A percentile compares a stretch with the other conserved stretches of the same genome.
Conservation (phyloP, 371 early-diverging fungal genomes). For the Mortierella sp. region DNA sequence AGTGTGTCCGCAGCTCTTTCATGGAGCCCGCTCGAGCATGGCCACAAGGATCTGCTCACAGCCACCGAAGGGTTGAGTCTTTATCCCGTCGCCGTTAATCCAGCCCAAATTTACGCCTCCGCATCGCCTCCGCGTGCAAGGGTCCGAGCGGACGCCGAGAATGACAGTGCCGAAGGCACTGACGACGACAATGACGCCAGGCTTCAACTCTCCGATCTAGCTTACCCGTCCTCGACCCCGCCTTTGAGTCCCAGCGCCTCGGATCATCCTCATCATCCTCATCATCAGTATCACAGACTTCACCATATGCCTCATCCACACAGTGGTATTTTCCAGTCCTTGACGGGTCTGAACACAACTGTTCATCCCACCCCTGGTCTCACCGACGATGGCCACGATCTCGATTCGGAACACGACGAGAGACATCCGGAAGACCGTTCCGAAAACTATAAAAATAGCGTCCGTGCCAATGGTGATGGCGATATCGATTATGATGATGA, state of each 20-base stretch:
- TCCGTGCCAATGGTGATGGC: too few species aligned
- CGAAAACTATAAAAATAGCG: neutral
- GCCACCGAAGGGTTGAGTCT: neutral
- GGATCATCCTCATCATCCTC: too few species aligned
- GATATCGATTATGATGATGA: too few species aligned
- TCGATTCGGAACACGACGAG: neutral
- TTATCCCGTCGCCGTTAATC: neutral
- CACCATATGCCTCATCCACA: neutral
- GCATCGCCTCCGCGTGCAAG: neutral
- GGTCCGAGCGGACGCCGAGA: neutral
- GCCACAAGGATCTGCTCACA: neutral
- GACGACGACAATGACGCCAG: slow-evolving; percentile 20
- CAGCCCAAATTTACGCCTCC: neutral
- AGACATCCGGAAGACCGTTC: neutral
- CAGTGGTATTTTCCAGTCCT: slow-evolving; percentile 1
- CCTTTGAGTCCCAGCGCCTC: slow-evolving; percentile 18
- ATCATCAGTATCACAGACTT: neutral
- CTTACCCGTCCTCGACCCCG: slow-evolving; percentile 13
- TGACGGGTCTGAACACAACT: neutral
- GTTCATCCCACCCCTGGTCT: neutral
- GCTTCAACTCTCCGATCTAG: slow-evolving; percentile 1
- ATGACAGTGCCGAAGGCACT: slow-evolving; percentile 12
- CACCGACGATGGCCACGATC: neutral
- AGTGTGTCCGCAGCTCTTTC: neutral
- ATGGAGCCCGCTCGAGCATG: neutral